phyloP scores from a whole-genome alignment of 1,284 basidiomycete genomes.

The Cerrena zonata region DNA sequence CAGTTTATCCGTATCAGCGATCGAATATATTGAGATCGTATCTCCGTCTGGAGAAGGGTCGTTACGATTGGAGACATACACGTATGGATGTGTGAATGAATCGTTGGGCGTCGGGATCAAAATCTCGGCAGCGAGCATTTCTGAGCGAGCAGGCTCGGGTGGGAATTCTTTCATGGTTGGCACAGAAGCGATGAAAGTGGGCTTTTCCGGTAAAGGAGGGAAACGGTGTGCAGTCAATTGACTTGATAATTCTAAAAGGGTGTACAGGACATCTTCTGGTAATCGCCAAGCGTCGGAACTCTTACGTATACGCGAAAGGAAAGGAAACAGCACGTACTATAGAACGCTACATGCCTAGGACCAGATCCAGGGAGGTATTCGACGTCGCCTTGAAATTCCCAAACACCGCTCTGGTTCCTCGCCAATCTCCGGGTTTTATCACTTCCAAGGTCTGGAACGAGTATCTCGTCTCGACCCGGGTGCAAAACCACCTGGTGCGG shows the following conservation, averaged over 20 bases:
- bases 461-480: conserved; percentile 43
- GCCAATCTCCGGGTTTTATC: conserved; percentile 58
- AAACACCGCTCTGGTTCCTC: conserved; percentile 36
- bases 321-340: conserved; percentile 39
- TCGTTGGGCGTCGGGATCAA: conserved; percentile 46
- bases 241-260: conserved; percentile 59
- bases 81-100: conserved; percentile 45
- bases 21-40: conserved; percentile 52
- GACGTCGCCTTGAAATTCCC: conserved; percentile 42
- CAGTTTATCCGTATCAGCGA: conserved; percentile 21
- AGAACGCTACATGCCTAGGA: conserved; percentile 59
- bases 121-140: conserved; percentile 38
- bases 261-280: conserved; percentile 46
- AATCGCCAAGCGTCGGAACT: neutral
- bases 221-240: conserved; percentile 48
- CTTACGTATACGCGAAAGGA: neutral
- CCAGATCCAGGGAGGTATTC: conserved; percentile 50
- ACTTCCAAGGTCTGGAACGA: conserved; percentile 67
- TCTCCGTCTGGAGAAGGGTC: conserved; percentile 50
- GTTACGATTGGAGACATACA: conserved; percentile 70
- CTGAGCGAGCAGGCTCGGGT: conserved; percentile 28
- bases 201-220: conserved; percentile 34
- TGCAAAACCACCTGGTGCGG: conserved; percentile 59
- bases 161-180: conserved; percentile 42
- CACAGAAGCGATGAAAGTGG: conserved; percentile 38